Conservation (phyloP, 345 rosid species). For the Hypericum perforatum region DNA sequence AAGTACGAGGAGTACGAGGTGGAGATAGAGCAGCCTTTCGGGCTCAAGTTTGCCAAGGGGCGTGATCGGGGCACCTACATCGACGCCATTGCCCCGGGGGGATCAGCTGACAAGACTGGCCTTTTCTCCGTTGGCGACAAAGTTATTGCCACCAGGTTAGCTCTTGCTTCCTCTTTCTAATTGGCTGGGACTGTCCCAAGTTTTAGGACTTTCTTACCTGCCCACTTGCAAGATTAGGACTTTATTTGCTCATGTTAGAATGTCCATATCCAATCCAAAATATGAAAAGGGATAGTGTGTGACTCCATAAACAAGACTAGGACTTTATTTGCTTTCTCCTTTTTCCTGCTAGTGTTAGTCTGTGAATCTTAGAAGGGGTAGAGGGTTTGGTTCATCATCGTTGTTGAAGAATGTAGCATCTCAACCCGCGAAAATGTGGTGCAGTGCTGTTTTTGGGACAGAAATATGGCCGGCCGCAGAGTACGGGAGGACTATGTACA, state of each 20-base stretch:
- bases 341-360: too few species aligned
- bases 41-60: slow-evolving; percentile 75
- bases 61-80: slow-evolving; percentile 88
- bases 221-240: too few species aligned
- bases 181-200: too few species aligned
- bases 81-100: slow-evolving; percentile 80
- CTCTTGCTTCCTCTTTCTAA: neutral
- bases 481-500: slow-evolving; percentile 96
- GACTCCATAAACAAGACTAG: too few species aligned
- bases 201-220: neutral
- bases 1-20: slow-evolving; percentile 72
- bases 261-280: too few species aligned
- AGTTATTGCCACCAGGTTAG: slow-evolving; percentile 91
- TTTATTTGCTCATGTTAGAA: too few species aligned
- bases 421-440: slow-evolving; percentile 18
- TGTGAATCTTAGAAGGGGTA: neutral
- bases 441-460: slow-evolving; percentile 98
- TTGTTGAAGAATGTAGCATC: neutral
- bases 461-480: slow-evolving; percentile 99
- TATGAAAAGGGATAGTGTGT: neutral
- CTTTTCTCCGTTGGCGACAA: slow-evolving; percentile 74
- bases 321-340: too few species aligned
- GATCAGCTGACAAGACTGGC: slow-evolving; percentile 69
- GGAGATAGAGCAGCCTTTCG: slow-evolving; percentile 74
- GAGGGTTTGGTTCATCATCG: slow-evolving; percentile 18